Evolutionary conservation across 331 rosid species (phyloP), one percentile per base, ranked within the genome.

Genomic region (Stylosanthes scabra): DNA sequence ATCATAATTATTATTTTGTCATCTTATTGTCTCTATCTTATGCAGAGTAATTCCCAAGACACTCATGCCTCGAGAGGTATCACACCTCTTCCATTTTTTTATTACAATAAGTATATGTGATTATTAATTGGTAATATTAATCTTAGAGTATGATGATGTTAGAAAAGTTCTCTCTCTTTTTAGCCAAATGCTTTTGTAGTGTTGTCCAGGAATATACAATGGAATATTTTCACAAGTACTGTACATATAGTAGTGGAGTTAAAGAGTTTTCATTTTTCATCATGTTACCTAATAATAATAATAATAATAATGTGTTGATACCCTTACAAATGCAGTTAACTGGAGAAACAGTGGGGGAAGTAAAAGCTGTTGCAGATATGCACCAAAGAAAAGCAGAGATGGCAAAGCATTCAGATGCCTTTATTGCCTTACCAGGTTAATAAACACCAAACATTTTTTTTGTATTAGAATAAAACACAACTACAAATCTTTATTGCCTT

Each of bases 11-110:
- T 41, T 41, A 41, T 75, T 83, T 95, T 83, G 90, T 90, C 83
- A 78, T 85, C 79, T 90, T 84, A 76, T 84, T 91, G 89, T 89
- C 89, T 82, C 84, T n/a, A n/a, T n/a, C n/a, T 72, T 80, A 71
- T 78, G 77, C 96, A 95, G 99, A 83, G 99, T 95, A 74, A 95
- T 95, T 92, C 99, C 99, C 96, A 95, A 90, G 93, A 92, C 99
- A 76, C 99, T 95, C 92, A 95, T 95, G 98, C 99, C 99, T 90
- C 91, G 98, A 95, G 99, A 95, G 99, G 99, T 95, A 86, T 86
- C 75, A 72, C 86, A 84, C 81, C 82, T 86, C 72, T 10, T 46
- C n/a, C 77, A 68, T 81, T 86, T 79, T 87, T 71, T n/a, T n/a
- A n/a, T 31, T 16, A 42, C 60, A 37, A 1, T 63, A n/a, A 16